Evolutionary conservation across 2,329 filamentous ascomycete species (phyloP), one percentile per base, ranked within the genome.

Genomic region (Clonostachys rosea): DNA sequence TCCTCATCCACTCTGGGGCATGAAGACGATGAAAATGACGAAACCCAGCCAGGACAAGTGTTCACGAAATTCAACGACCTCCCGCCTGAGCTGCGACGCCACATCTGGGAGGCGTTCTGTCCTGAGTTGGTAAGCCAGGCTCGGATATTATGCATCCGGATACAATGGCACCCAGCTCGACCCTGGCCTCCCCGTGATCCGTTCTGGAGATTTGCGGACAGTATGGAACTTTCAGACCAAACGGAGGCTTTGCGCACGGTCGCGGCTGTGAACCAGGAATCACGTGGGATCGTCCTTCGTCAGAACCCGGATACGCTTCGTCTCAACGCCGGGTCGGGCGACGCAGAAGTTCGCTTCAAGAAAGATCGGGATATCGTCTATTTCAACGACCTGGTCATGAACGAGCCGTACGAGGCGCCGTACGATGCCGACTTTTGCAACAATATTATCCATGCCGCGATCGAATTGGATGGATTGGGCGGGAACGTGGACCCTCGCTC

Each of bases 81-180:
- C 2, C 66, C 66, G 1, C 55, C 58, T 11, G 66, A 69, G 49
- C 51, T 69, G 14, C 60, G 65, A 44, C 47, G 55, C 18, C 59
- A 52, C 18, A 51, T 68, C 44, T 69, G 66, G 66, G 52, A 59
- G 36, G 44, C 54, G 16, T 64, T 61, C 47, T 66, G 65, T 36
- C 56, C 59, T 0, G 60, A 64, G 34, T 49, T 66, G 30, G 42
- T 18, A 11, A 35, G 40, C 13, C 45, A 43, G 16, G 14, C 36
- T 18, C 14, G 36, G 36, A 18, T 39, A 8, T 11, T 30, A 30
- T 30, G 8, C 24, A 10, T 30, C 24, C 24, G 24, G 24, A 30
- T 30, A 30, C 8, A 30, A 30, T 30, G 24, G 24, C 24, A 30
- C 24, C 24, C 24, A 30, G 24, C 24, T 30, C 8, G 8, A 30